Base-by-base conservation (phyloP, 768 basidiomycete genomes). In the Trametes cingulata region DNA sequence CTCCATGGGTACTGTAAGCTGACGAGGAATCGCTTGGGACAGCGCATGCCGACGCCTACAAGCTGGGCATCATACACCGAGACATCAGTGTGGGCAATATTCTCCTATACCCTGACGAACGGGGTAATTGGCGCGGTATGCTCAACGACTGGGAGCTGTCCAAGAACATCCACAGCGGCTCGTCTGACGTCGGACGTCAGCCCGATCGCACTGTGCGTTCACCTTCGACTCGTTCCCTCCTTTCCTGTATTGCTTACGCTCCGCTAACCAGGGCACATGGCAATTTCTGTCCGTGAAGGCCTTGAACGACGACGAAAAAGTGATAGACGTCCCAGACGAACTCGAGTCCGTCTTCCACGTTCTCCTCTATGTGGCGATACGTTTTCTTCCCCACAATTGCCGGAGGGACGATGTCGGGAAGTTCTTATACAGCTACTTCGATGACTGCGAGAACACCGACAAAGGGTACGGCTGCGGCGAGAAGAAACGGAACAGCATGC, bases 81-180 rank as follows among this genome's bases (percentile, higher is more conserved):
- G 61, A 55, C n/a, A 62, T 62, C 24, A 60, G 58, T 25, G 40
- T 36, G 1, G 51, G 51, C 3, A 60, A 60, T 24, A 60, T 60
- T 39, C 51, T 60, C 27, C 33, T 60, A 1, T 25, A 45, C 7
- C 22, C 22, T 14, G 14, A 22, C 4, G 36, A 19, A 9, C n/a
- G 48, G 8, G 36, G 24, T 1, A 20, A 2, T 6, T 45, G 33
- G 35, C 2, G 17, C 1, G 58, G 52, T 6, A 20, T 43, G 14
- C 61, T 62, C 29, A 62, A 43, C 19, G 61, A 62, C 35, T 62
- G 61, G 61, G 61, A 62, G 19, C 45, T 56, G 6, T 43, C 61
- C 12, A 48, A 56, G 24, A 17, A 46, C 8, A 19, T 37, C 6
- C 36, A 47, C 13, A 24, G 19, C 50, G 33, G 17, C n/a, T 49